Base-by-base conservation (phyloP, 345 rosid species). In the Viola odorata region DNA sequence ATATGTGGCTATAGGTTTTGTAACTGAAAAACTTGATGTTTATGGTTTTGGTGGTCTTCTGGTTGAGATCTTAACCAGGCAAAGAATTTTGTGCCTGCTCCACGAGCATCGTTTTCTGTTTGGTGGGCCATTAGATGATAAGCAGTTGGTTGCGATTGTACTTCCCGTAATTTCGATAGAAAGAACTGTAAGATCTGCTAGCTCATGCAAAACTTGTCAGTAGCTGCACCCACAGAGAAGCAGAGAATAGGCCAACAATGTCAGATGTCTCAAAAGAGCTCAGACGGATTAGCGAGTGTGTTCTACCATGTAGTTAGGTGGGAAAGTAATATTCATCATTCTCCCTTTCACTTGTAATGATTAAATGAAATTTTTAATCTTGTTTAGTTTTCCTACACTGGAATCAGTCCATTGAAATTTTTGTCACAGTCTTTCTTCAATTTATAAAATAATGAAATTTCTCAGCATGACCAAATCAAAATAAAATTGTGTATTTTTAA, bases 231-330 rank as follows among this genome's bases (percentile, higher is more conserved):
- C 10, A 16, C 41, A 10, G 13, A 11, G 58, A 55, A 55, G 58
- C 23, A 55, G 58, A 55, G 39, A 8, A 38, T 6, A 38, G 42
- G 42, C 58, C 58, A 38, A 55, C 9, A 13, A 37, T 55, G 58
- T 37, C 14, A 11, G 44, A 37, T 39, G 44, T 55, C 11, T 44
- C 42, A 12, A 55, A 13, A 55, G 58, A 55, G 37, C 14, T 37
- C 16, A 12, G 8, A 16, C 56, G 56, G 17, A 53, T 53, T 53
- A 5, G 32, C 32, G 4, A 37, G 41, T 36, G 11, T 37, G 10
- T 37, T 36, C 41, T 14, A 3, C 41, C 57, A 7, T 12, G 0
- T 45, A 9, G 12, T 45, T 45, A 12, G 49, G 13, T 45, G 13
- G 49, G 13, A 1, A 7, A 12, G 32, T 45, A 45, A 6, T 23